Evolutionary conservation across 2,329 filamentous ascomycete species (phyloP).

Genomic region (Ceratocystis variospora): DNA sequence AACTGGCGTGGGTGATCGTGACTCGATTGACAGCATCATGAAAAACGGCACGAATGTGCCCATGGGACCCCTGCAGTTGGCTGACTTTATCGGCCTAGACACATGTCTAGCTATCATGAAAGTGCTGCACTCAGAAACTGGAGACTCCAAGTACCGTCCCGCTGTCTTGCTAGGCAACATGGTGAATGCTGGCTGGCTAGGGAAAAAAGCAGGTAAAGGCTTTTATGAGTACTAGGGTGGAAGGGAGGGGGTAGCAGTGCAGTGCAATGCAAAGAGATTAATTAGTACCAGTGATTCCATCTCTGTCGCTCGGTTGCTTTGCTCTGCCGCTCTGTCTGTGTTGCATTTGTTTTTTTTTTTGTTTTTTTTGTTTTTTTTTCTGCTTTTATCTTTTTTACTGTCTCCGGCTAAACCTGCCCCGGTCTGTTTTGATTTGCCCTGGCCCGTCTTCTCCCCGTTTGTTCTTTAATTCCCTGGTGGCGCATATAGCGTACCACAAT

Average conservation of each 20-base stretch:
- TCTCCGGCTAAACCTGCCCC: background rate
- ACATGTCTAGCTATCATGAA: slow-evolving; percentile 97
- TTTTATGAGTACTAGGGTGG: slow-evolving; percentile 68
- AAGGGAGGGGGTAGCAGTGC: background rate
- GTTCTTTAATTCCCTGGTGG: background rate
- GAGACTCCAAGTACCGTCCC: slow-evolving; percentile 90
- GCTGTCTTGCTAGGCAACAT: slow-evolving; percentile 80
- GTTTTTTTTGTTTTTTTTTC: background rate
- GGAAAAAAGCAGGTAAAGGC: slow-evolving; percentile 93
- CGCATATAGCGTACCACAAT: background rate
- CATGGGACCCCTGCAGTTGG: slow-evolving; percentile 87
- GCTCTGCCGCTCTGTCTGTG: background rate
- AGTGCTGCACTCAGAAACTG: slow-evolving; percentile 79
- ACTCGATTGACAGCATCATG: slow-evolving; percentile 96
- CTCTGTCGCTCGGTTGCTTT: too few relatives aligned
- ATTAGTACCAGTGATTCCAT: background rate
- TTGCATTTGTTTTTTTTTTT: background rate
- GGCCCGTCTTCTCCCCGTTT: background rate
- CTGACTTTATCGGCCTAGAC: slow-evolving; percentile 94
- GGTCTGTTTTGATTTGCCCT: background rate
- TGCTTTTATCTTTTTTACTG: background rate
- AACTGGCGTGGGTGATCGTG: slow-evolving; percentile 74
- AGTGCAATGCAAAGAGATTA: background rate
- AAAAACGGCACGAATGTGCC: slow-evolving; percentile 98
- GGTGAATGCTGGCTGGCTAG: slow-evolving; percentile 95